Percentiles rank a stretch among this genome's conserved stretches.
phyloP scores from a whole-genome alignment of 2,329 filamentous ascomycete species.

The Phyllosticta capitalensis region DNA sequence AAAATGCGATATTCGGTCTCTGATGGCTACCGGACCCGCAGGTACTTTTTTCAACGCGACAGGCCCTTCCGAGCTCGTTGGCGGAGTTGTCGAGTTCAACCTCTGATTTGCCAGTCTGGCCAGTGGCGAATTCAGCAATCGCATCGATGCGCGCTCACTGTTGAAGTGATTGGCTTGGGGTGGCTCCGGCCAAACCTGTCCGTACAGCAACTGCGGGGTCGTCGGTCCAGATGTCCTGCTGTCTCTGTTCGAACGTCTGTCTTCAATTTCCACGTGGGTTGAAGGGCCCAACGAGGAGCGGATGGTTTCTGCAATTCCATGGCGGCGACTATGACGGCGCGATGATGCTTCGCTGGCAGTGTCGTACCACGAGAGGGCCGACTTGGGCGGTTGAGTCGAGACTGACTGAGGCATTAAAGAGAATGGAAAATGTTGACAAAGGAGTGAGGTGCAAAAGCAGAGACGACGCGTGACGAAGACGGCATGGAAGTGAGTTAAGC shows the following conservation, averaged over 20 bases:
- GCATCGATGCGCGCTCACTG: not conserved
- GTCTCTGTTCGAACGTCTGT: not conserved
- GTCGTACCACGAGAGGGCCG: not conserved
- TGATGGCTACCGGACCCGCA: slow-evolving; percentile 5
- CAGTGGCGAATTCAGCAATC: not conserved
- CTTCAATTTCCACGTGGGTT: not conserved
- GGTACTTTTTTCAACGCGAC: not conserved
- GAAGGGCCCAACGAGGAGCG: not conserved
- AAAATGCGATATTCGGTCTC: slow-evolving; percentile 28
- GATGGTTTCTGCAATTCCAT: not conserved
- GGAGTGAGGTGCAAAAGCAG: not conserved
- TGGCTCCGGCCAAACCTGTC: not conserved
- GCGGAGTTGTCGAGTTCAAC: not conserved
- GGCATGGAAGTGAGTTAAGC: not conserved
- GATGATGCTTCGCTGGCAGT: not conserved
- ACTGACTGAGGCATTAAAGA: not conserved
- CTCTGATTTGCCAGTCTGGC: not conserved
- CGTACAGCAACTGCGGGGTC: not conserved
- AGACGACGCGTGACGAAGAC: not conserved
- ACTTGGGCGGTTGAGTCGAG: not conserved
- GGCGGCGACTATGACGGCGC: not conserved
- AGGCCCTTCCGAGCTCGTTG: not conserved
- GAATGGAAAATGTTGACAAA: not conserved
- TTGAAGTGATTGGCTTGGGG: not conserved
- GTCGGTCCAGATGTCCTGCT: not conserved